Evolutionary conservation across 2,329 filamentous ascomycete genomes (phyloP).

Genomic region (Ophiocordyceps camponoti-saundersi): DNA sequence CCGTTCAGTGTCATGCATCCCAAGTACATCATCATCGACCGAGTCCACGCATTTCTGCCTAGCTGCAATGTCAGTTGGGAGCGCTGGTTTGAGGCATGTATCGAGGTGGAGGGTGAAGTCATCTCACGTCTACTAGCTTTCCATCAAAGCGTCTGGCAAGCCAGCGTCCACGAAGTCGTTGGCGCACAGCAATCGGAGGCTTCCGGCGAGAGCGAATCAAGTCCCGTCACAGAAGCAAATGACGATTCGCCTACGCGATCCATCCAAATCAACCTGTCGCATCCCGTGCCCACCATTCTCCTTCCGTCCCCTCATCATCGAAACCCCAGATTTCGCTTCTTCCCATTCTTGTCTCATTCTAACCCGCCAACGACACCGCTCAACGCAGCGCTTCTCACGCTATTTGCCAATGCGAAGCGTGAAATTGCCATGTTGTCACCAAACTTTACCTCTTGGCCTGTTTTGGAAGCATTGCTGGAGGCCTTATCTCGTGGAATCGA

Average conservation of each 20-base stretch:
- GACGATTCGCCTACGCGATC: slow-evolving; percentile 12
- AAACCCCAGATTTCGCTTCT: slow-evolving; percentile 44
- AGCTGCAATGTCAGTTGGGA: slow-evolving; percentile 82
- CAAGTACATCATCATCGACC: slow-evolving; percentile 64
- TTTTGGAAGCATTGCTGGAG: slow-evolving; percentile 41
- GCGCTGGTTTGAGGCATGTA: slow-evolving; percentile 67
- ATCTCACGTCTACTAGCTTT: slow-evolving; percentile 48
- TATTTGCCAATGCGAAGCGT: slow-evolving; percentile 39
- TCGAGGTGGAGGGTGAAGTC: slow-evolving; percentile 46
- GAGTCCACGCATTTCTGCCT: slow-evolving; percentile 47
- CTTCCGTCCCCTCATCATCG: slow-evolving; percentile 59
- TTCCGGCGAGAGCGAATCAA: not conserved
- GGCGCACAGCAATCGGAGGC: not conserved
- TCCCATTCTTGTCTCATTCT: slow-evolving; percentile 34
- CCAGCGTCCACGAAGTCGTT: slow-evolving; percentile 5
- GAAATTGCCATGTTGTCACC: slow-evolving; percentile 59
- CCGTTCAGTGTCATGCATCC: slow-evolving; percentile 81
- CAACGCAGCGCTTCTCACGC: slow-evolving; percentile 44
- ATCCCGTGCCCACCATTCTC: slow-evolving; percentile 37
- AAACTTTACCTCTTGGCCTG: slow-evolving; percentile 53
- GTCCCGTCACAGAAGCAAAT: slow-evolving; percentile 3
- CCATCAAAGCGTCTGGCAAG: slow-evolving; percentile 51
- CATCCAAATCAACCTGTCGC: slow-evolving; percentile 7
- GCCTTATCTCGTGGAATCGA: slow-evolving; percentile 50
- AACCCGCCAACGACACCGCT: slow-evolving; percentile 46